Base-by-base conservation (phyloP, 768 basidiomycete genomes). In the Suillus fuscotomentosus region DNA sequence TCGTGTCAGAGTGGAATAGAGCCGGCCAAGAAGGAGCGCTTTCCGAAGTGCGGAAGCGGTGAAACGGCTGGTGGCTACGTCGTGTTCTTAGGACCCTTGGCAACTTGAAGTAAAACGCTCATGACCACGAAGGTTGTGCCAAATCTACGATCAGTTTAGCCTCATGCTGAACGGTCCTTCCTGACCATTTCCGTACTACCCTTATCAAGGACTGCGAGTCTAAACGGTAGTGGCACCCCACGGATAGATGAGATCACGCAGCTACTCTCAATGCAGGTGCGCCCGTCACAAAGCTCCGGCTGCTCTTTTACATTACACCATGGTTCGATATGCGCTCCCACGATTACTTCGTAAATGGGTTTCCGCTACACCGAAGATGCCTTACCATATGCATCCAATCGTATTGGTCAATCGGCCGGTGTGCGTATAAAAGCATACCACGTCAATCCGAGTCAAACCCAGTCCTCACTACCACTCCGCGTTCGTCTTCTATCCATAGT, bases 281-380 rank as follows among this genome's bases (percentile, higher is more conserved):
- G 41, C 69, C 36, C 38, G 38, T 39, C 59, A 57, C 61, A 62
- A 64, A 73, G 69, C 72, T 70, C 65, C 36, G 65, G 50, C 66
- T 59, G 65, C 38, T 45, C 60, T 51, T 61, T 59, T 59, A 34
- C 63, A 41, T 63, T 60, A 55, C 63, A 60, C 53, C 41, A 65
- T 59, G 57, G 63, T 61, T 51, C 38, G 38, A 24, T 62, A 61
- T 69, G 53, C 22, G 2, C 68, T 75, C 74, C 74, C 74, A 75
- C 74, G 75, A 77, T 75, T 65, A 77, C 73, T 70, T 76, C 71
- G 72, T 70, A 62, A 55, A 60, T 45, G 63, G 66, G 66, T 68
- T 73, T 69, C 67, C 75, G 69, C 76, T 63, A 51, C 67, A 65
- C 75, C 72, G 70, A 75, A 70, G 68, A 65, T 22, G 68, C 24